Base-by-base conservation (phyloP, 2,329 filamentous ascomycete species). In the Cladophialophora exuberans region DNA sequence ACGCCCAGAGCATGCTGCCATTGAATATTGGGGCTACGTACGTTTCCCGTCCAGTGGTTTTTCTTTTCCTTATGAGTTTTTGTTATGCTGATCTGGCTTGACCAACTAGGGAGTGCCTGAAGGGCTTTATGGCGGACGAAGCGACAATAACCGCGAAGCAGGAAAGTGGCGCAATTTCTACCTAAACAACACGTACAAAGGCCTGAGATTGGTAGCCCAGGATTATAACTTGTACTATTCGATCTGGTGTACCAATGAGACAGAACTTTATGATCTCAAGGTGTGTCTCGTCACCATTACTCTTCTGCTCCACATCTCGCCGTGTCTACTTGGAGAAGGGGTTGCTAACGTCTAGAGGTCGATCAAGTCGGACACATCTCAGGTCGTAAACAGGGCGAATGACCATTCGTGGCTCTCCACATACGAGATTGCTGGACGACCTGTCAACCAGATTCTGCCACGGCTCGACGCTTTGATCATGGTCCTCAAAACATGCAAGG, bases 1-100 rank as follows among this genome's bases (percentile, higher is more conserved):
- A 22, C 58, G 57, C 0, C 70, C 73, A n/a, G 83, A 85, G 62
- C 82, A 83, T 60, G 79, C 82, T 11, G 79, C 77, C 0, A 76
- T 84, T 2, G 82, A 85, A 62, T 83, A 73, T 57, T 84, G 81
- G 82, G 81, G 81, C 0, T 26, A 45, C 1, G 63, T 59, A 3
- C 56, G 67, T n/a, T n/a, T n/a, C n/a, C n/a, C n/a, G n/a, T n/a
- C n/a, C n/a, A n/a, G n/a, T n/a, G n/a, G n/a, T n/a, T n/a, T n/a
- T n/a, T n/a, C n/a, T n/a, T n/a, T n/a, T n/a, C n/a, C n/a, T n/a
- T n/a, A n/a, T n/a, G n/a, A n/a, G n/a, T n/a, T n/a, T n/a, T n/a
- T n/a, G n/a, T n/a, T n/a, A n/a, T n/a, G n/a, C n/a, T n/a, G n/a
- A n/a, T n/a, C n/a, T n/a, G n/a, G n/a, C n/a, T n/a, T n/a, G n/a